These are phyloP conservation scores for Colletotrichum phormii DNA, from an alignment of 2,329 filamentous ascomycete species.

Conservation along the genomic window DNA sequence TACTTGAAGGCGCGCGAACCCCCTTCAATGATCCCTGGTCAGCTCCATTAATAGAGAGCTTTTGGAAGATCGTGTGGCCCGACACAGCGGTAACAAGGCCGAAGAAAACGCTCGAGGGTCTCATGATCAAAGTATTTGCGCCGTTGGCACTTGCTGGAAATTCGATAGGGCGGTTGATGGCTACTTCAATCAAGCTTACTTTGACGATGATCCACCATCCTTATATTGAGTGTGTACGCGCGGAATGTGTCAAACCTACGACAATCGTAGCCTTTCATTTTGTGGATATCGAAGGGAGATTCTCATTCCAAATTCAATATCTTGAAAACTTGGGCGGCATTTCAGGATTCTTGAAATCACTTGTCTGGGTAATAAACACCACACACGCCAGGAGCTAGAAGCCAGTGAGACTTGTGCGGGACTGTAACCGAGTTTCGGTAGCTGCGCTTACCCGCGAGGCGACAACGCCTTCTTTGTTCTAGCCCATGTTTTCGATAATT, in stretches of 20 bases:
- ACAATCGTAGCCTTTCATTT: not conserved
- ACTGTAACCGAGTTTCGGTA: not conserved
- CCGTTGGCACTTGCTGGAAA: not conserved
- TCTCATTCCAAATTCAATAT: not conserved
- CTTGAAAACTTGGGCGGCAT: not conserved
- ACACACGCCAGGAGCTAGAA: not conserved
- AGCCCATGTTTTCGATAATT: not conserved
- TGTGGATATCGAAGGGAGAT: not conserved
- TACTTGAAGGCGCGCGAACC: conserved; percentile 59
- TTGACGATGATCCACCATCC: not conserved
- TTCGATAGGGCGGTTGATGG: no score
- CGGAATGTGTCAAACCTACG: accelerated
- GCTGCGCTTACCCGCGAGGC: not conserved
- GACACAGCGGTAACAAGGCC: conserved; percentile 45
- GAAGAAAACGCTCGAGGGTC: conserved; percentile 22
- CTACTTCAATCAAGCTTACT: no score
- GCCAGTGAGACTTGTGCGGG: not conserved
- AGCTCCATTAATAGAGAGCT: conserved; percentile 58
- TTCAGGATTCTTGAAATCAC: conserved; percentile 13
- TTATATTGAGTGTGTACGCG: no score
- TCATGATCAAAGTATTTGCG: conserved; percentile 25
- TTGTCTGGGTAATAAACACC: conserved; percentile 5
- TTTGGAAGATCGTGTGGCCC: conserved; percentile 56
- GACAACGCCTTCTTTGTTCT: not conserved
- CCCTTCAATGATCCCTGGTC: conserved; percentile 62